Conservation (phyloP, 371 early-diverging fungal species). For the Pancytospora philotis region DNA sequence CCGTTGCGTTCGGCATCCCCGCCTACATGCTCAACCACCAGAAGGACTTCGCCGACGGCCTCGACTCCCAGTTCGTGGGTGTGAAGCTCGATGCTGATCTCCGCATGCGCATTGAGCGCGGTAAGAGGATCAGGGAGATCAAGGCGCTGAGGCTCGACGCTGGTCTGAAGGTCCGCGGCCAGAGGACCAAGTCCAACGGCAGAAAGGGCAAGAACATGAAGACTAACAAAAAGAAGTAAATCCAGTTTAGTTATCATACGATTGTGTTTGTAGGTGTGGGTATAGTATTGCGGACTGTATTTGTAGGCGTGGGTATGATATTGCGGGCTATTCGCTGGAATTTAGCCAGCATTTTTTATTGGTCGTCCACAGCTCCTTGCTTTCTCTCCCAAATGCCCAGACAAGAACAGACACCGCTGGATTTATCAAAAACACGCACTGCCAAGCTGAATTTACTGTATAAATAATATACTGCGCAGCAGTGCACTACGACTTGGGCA, state of each 20-base stretch:
- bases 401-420: too few relatives aligned
- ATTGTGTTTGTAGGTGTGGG: too few relatives aligned
- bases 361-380: too few relatives aligned
- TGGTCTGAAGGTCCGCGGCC: conserved; percentile 78
- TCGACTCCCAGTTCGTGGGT: conserved; percentile 77
- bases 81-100: conserved; percentile 68
- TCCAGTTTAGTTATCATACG: too few relatives aligned
- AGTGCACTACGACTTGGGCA: conserved; percentile 8
- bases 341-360: too few relatives aligned
- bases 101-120: conserved; percentile 58
- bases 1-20: conserved; percentile 84
- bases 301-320: too few relatives aligned
- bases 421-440: too few relatives aligned
- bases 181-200: conserved; percentile 92
- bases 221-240: conserved; percentile 82
- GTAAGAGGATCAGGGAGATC: conserved; percentile 58
- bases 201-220: conserved; percentile 85
- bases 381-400: too few relatives aligned
- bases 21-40: conserved; percentile 93
- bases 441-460: too few relatives aligned
- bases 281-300: too few relatives aligned
- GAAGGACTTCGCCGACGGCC: conserved; percentile 83
- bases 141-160: conserved; percentile 55
- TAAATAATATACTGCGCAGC: too few relatives aligned
- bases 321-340: too few relatives aligned